Base-by-base conservation (phyloP, 371 early-diverging fungal genomes). In the Nematocida major region DNA sequence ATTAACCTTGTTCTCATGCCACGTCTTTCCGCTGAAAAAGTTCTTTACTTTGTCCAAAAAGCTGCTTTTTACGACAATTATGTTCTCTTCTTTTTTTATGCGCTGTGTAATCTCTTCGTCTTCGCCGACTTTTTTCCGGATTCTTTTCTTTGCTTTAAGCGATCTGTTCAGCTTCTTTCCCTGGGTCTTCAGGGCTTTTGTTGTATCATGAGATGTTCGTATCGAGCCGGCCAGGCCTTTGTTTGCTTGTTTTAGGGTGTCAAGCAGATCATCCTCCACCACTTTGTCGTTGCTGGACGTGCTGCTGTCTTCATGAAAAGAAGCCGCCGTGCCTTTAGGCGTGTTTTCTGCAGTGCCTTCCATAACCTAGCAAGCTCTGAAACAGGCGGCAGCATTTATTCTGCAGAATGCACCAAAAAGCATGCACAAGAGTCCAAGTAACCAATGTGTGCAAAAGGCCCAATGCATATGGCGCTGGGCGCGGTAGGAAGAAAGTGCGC, bases 181-280 rank as follows among this genome's bases (percentile, higher is more conserved):
- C 49, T 73, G 76, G 13, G 49, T 61, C 5, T 48, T 51, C 5
- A 73, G 62, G 18, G 63, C 48, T 24, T 63, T 73, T 34, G 47
- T 73, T 11, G 76, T 73, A 30, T 73, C 66, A 13, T 61, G 26
- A 20, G 76, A 61, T 63, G 59, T 73, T 43, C 38, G 30, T 28
- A 73, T 11, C 5, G 76, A 47, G 2, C 65, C 51, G 1, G 70
- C 76, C 1, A 73, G 40, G 51, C 34, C 26, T 22, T 40, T 62
- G 62, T 73, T 73, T 42, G 76, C 76, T 15, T 34, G 18, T 15
- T 49, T 42, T 5, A 73, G 13, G 15, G 65, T 73, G 24, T 73
- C 54, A 15, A 69, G 26, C 7, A 59, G 26, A 5, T 62, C 70
- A 30, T 63, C 40, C 7, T 54, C 9, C 15, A 20, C 51, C 3